Conservation (phyloP, 2,329 filamentous ascomycete genomes). For the Epichloe amarillans region DNA sequence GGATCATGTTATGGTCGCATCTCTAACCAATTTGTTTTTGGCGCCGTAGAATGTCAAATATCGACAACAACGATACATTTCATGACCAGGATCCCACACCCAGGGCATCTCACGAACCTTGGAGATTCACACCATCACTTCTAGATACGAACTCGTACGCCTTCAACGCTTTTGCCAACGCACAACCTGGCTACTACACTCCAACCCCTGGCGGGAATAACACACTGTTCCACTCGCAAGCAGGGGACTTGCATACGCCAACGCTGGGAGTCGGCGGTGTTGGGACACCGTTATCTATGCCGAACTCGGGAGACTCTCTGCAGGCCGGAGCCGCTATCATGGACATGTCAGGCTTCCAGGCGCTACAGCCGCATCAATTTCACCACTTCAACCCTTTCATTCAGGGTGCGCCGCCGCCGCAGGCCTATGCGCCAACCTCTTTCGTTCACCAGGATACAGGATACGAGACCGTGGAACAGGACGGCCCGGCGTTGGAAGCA, state of each 20-base stretch:
- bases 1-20: neutral
- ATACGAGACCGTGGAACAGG: conserved; percentile 68
- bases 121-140: conserved; percentile 79
- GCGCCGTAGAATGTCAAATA: conserved; percentile 10
- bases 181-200: conserved; percentile 74
- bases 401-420: conserved; percentile 37
- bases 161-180: conserved; percentile 68
- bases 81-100: conserved; percentile 72
- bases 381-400: conserved; percentile 60
- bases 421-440: conserved; percentile 59
- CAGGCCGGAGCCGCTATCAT: conserved; percentile 45
- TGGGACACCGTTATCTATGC: conserved; percentile 69
- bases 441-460: conserved; percentile 71
- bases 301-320: conserved; percentile 51
- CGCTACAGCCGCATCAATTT: conserved; percentile 45
- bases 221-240: conserved; percentile 69
- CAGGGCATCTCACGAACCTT: conserved; percentile 64
- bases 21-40: neutral
- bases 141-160: conserved; percentile 75
- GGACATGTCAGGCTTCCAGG: conserved; percentile 57
- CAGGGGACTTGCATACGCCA: conserved; percentile 78
- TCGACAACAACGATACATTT: conserved; percentile 24
- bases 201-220: conserved; percentile 72
- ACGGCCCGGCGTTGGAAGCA: conserved; percentile 53
- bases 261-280: conserved; percentile 61